phyloP scores from a whole-genome alignment of 805 yeast species.

The Metschnikowia corniflorae region DNA sequence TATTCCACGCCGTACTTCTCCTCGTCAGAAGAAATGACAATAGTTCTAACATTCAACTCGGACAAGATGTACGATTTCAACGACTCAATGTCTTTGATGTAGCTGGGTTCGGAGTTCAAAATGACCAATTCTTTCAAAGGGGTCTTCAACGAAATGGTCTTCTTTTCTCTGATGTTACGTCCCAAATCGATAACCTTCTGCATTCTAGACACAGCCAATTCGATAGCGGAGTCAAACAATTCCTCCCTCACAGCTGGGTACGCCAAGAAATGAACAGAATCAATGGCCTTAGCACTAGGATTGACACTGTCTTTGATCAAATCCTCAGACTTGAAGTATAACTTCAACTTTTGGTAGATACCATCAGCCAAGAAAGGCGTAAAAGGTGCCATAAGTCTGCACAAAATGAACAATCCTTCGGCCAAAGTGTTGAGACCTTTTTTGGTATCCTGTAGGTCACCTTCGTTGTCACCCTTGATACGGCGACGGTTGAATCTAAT shows the following conservation, averaged over 20 bases:
- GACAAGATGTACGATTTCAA: slow-evolving; percentile 78
- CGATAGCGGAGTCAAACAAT: slow-evolving; percentile 77
- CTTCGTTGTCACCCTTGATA: slow-evolving; percentile 79
- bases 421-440: slow-evolving; percentile 87
- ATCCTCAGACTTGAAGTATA: slow-evolving; percentile 56
- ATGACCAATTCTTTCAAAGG: slow-evolving; percentile 88
- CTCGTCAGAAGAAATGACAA: slow-evolving; percentile 87
- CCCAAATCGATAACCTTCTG: slow-evolving; percentile 95
- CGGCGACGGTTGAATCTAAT: slow-evolving; percentile 97
- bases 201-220: slow-evolving; percentile 89
- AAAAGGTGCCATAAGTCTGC: slow-evolving; percentile 98
- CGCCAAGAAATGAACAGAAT: slow-evolving; percentile 91
- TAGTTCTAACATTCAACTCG: slow-evolving; percentile 88
- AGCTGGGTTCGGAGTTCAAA: slow-evolving; percentile 71
- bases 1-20: slow-evolving; percentile 87
- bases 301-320: slow-evolving; percentile 42
- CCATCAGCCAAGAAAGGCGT: slow-evolving; percentile 94
- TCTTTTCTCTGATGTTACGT: slow-evolving; percentile 95
- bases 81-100: slow-evolving; percentile 72
- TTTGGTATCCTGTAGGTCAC: slow-evolving; percentile 77
- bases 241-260: slow-evolving; percentile 83
- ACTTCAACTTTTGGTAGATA: slow-evolving; percentile 73
- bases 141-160: slow-evolving; percentile 87
- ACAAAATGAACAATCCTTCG: slow-evolving; percentile 83
- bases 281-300: slow-evolving; percentile 50